A percentile compares a stretch with the other conserved stretches of the same genome.
phyloP scores from a whole-genome alignment of 2,329 filamentous ascomycete species.

The Trichoderma arundinaceum region DNA sequence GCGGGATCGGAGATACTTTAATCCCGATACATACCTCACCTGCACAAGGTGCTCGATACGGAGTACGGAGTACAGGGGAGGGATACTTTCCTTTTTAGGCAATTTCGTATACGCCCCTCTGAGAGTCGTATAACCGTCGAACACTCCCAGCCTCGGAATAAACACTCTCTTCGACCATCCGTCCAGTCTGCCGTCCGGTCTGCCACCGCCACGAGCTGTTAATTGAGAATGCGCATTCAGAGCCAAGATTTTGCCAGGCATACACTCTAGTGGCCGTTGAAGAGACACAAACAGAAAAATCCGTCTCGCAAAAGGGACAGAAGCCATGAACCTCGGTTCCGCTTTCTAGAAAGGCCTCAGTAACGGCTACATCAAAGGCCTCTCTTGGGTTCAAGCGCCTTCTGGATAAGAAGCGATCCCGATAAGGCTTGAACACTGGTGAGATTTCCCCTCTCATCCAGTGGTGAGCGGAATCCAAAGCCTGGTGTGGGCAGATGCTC shows the following conservation, averaged over 20 bases:
- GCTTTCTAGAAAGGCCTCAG: neutral
- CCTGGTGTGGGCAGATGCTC: neutral
- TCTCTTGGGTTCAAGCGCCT: neutral
- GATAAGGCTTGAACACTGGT: neutral
- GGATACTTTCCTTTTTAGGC: no score
- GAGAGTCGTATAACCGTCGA: neutral
- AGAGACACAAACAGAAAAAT: neutral
- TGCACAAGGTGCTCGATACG: no score
- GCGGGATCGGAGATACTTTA: constrained; percentile 2
- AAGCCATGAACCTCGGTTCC: neutral
- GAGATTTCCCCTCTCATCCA: neutral
- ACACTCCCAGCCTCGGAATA: neutral
- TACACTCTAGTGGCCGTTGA: neutral
- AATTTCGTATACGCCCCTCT: neutral
- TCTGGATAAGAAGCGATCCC: neutral
- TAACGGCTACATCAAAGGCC: neutral
- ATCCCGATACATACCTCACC: no score
- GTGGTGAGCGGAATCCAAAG: neutral
- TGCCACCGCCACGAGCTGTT: neutral
- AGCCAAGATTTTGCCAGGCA: neutral
- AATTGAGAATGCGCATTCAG: neutral
- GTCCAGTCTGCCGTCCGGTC: neutral
- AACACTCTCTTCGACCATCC: no score
- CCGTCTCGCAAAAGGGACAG: neutral
- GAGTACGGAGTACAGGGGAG: no score